phyloP scores from a whole-genome alignment of 495 filamentous ascomycete species.

The Penicillium longicatenatum region DNA sequence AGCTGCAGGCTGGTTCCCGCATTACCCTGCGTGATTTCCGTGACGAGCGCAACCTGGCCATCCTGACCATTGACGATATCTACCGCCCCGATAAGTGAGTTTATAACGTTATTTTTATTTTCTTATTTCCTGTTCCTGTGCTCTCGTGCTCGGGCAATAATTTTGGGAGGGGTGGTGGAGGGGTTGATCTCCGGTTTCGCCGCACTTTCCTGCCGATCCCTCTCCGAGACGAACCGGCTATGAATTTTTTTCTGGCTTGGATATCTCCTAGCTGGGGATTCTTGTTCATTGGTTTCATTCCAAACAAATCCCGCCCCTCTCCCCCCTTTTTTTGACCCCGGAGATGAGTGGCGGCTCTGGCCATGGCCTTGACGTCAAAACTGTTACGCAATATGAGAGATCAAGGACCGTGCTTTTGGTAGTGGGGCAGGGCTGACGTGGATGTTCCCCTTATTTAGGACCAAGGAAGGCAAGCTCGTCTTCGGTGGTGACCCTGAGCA shows the following conservation, averaged over 20 bases:
- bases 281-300: background rate
- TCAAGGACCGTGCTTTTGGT: slow-evolving; percentile 16
- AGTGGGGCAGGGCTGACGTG: slow-evolving; percentile 37
- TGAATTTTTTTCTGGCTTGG: background rate
- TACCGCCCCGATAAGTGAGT: slow-evolving; percentile 95
- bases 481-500: slow-evolving; percentile 94
- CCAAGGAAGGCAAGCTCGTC: slow-evolving; percentile 86
- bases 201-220: background rate
- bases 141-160: background rate
- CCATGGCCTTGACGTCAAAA: slow-evolving; percentile 1
- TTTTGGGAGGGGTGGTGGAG: background rate
- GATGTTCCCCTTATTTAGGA: slow-evolving; percentile 53
- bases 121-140: slow-evolving; percentile 5
- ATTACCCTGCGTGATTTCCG: slow-evolving; percentile 92
- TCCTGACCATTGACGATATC: slow-evolving; percentile 92
- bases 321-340: background rate
- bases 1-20: slow-evolving; percentile 75
- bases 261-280: background rate
- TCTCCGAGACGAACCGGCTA: background rate
- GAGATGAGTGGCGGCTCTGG: background rate
- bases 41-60: slow-evolving; percentile 93
- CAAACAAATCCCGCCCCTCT: background rate
- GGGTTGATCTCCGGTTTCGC: background rate
- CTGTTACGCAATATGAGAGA: slow-evolving; percentile 1
- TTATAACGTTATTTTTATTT: background rate